These are phyloP conservation scores for Monosporascus sp. DNA, from an alignment of 2,329 filamentous ascomycete species.

Conservation along the genomic window DNA sequence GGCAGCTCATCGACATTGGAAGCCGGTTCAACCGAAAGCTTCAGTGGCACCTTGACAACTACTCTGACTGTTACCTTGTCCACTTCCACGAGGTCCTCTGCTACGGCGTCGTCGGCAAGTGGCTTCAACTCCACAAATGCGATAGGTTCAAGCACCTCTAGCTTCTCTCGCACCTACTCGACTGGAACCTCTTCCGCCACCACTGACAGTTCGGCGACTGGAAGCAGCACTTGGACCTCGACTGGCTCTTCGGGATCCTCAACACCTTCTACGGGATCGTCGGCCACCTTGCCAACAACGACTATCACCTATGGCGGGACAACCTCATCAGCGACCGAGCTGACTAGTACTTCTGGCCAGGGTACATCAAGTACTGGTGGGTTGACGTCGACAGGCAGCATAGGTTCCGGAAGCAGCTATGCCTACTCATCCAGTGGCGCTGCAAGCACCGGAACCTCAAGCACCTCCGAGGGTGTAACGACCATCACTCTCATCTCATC, in stretches of 20 bases:
- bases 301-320: background rate
- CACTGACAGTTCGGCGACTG: background rate
- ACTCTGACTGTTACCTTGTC: background rate
- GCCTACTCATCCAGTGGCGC: constrained; percentile 4
- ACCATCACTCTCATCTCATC: constrained; percentile 2
- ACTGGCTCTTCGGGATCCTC: background rate
- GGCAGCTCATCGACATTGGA: background rate
- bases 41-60: background rate
- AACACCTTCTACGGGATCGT: background rate
- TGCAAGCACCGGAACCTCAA: constrained; percentile 10
- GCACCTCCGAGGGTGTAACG: background rate
- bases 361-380: background rate
- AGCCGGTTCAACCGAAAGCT: background rate
- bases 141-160: constrained; percentile 6
- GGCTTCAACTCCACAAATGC: constrained; percentile 6
- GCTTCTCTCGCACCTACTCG: constrained; percentile 11
- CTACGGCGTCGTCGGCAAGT: constrained; percentile 2
- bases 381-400: background rate
- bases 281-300: background rate
- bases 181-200: background rate
- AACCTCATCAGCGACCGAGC: background rate
- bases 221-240: background rate
- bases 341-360: background rate
- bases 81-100: background rate
- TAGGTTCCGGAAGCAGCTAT: background rate